These are phyloP conservation scores for Astraeus odoratus DNA, from an alignment of 768 basidiomycete species.

Conservation along the genomic window DNA sequence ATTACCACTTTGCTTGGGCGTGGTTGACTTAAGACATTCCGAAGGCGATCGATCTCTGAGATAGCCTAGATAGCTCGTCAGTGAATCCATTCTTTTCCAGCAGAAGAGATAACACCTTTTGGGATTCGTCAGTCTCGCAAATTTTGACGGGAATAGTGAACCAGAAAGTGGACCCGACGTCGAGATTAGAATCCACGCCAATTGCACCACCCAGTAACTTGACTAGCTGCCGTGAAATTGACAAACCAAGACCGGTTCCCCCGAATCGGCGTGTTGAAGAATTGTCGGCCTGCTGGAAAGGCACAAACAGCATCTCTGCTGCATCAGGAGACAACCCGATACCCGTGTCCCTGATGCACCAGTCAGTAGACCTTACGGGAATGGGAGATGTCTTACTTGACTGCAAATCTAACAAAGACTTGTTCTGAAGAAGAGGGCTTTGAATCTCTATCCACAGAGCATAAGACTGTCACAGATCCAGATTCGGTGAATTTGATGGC, in stretches of 20 bases:
- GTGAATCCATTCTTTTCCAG: not conserved
- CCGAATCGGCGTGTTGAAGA: conserved; percentile 72
- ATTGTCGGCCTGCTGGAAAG: conserved; percentile 76
- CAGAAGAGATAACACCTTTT: conserved; percentile 33
- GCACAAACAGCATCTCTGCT: conserved; percentile 61
- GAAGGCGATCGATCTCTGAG: conserved; percentile 41
- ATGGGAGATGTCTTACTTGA: conserved; percentile 38
- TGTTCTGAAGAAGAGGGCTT: conserved; percentile 31
- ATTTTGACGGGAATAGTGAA: conserved; percentile 65
- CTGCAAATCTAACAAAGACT: conserved; percentile 55
- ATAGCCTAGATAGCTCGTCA: conserved; percentile 29
- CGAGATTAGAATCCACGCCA: conserved; percentile 58
- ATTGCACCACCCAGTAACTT: conserved; percentile 74
- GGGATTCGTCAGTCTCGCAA: conserved; percentile 48
- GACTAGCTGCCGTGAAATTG: conserved; percentile 67
- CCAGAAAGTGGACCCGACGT: conserved; percentile 63
- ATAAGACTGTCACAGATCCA: conserved; percentile 58
- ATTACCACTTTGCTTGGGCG: conserved; percentile 45
- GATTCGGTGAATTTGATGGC: conserved; percentile 66
- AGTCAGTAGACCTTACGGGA: not conserved
- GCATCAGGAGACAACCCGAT: conserved; percentile 64
- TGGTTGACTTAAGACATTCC: conserved; percentile 40
- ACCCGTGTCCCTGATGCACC: conserved; percentile 51
- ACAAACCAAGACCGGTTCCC: conserved; percentile 70
- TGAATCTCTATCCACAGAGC: conserved; percentile 41